Evolutionary conservation across 208 protist genomes (phyloP).

Genomic region (Wallacemonas sp.): DNA sequence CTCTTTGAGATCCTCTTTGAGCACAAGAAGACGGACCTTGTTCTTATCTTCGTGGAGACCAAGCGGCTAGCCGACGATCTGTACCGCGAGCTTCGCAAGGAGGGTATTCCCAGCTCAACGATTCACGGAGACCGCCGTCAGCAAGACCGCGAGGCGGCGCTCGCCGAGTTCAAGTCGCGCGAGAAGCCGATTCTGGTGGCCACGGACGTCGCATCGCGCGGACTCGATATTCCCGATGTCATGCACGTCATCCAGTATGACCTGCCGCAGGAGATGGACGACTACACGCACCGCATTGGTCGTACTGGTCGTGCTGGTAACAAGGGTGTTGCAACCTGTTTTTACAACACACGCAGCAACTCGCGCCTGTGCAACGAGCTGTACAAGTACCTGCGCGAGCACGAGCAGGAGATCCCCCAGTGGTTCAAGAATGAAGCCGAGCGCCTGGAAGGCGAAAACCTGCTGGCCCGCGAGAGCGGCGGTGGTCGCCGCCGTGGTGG

Average conservation of each 20-base stretch:
- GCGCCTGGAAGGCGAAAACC: slow-evolving; percentile 64
- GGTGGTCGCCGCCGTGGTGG: slow-evolving; percentile 16
- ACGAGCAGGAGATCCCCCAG: slow-evolving; percentile 83
- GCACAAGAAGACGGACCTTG: slow-evolving; percentile 77
- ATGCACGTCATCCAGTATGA: slow-evolving; percentile 98
- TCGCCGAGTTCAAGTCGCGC: slow-evolving; percentile 88
- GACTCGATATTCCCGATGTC: slow-evolving; percentile 98
- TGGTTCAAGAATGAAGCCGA: slow-evolving; percentile 83
- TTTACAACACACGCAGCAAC: slow-evolving; percentile 84
- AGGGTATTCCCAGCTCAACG: slow-evolving; percentile 85
- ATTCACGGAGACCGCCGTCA: slow-evolving; percentile 96
- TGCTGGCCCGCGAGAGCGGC: slow-evolving; percentile 39
- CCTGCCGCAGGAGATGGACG: slow-evolving; percentile 96
- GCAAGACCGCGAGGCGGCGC: slow-evolving; percentile 82
- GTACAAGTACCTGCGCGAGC: slow-evolving; percentile 82
- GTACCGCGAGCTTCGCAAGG: slow-evolving; percentile 63
- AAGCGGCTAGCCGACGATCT: slow-evolving; percentile 95
- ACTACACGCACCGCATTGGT: slow-evolving; percentile 99
- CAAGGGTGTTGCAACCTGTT: slow-evolving; percentile 93
- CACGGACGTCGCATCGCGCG: slow-evolving; percentile 98
- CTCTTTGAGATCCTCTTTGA: slow-evolving; percentile 75
- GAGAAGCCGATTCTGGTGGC: slow-evolving; percentile 94
- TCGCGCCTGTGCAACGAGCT: slow-evolving; percentile 59
- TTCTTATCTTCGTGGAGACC: slow-evolving; percentile 98
- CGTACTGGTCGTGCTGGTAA: slow-evolving; percentile 98